phyloP scores from a whole-genome alignment of 2,329 filamentous ascomycete genomes.

The Penicillium sp. region DNA sequence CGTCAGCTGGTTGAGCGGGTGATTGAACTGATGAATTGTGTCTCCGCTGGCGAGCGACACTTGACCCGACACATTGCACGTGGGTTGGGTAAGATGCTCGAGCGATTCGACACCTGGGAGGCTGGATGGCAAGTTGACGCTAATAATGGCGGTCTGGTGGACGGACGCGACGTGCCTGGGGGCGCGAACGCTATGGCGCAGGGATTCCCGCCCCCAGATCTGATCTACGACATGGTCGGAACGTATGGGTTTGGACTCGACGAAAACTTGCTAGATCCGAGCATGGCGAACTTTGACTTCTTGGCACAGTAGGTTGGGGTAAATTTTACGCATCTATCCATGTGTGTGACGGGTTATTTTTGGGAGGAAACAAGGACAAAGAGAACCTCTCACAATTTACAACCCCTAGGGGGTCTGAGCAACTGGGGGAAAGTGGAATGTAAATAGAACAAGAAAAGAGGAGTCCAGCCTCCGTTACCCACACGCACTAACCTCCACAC shows the following conservation, averaged over 20 bases:
- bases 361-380: not conserved
- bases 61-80: slow-evolving; percentile 44
- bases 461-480: not conserved
- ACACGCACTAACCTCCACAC: slow-evolving; percentile 11
- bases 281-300: slow-evolving; percentile 44
- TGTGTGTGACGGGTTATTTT: not conserved
- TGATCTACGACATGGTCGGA: slow-evolving; percentile 47
- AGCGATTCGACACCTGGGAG: slow-evolving; percentile 44
- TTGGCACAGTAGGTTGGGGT: slow-evolving; percentile 30
- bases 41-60: slow-evolving; percentile 44
- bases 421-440: slow-evolving; percentile 10
- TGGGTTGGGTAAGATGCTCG: slow-evolving; percentile 43
- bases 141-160: slow-evolving; percentile 9
- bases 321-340: no score
- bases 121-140: slow-evolving; percentile 30
- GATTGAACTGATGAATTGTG: slow-evolving; percentile 42
- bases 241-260: slow-evolving; percentile 45
- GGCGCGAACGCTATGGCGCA: slow-evolving; percentile 44
- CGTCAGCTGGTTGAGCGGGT: slow-evolving; percentile 41
- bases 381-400: not conserved
- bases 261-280: slow-evolving; percentile 43
- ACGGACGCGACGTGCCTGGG: slow-evolving; percentile 36
- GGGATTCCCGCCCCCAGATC: slow-evolving; percentile 41
- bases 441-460: slow-evolving; percentile 10
- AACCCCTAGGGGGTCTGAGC: slow-evolving; percentile 3